phyloP scores from a whole-genome alignment of 257 asterid species.

The Fraxinus americana region DNA sequence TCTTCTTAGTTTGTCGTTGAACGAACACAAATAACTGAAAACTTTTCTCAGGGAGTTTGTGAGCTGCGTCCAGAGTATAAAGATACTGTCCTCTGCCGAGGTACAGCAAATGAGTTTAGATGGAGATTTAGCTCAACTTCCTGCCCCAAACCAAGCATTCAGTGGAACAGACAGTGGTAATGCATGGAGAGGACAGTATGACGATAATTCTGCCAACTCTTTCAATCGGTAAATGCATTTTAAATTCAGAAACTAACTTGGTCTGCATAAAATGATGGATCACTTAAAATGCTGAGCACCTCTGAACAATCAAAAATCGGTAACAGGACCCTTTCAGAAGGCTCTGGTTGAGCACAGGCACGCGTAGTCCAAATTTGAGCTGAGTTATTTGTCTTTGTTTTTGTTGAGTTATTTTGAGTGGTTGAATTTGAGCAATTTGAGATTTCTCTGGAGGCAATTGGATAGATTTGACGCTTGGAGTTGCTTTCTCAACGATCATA shows the following conservation, averaged over 20 bases:
- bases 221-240: constrained; percentile 51
- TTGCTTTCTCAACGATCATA: background rate
- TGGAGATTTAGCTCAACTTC: constrained; percentile 72
- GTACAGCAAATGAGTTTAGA: constrained; percentile 96
- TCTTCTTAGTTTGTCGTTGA: background rate
- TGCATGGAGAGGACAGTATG: constrained; percentile 75
- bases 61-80: constrained; percentile 91
- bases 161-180: constrained; percentile 89
- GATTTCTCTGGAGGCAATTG: background rate
- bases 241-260: background rate
- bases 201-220: constrained; percentile 71
- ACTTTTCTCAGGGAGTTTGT: constrained; percentile 73
- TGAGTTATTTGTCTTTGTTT: background rate
- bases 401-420: background rate
- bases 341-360: background rate
- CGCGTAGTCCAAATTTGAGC: background rate
- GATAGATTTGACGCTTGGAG: background rate
- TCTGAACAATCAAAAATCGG: background rate
- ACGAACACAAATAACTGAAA: background rate
- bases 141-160: constrained; percentile 76
- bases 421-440: background rate
- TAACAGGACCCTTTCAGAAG: background rate
- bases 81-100: constrained; percentile 83
- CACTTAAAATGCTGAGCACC: background rate
- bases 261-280: constrained; percentile 1